These are phyloP conservation scores for Salvia sclarea DNA, from an alignment of 305 asterid genomes.

Conservation along the genomic window DNA sequence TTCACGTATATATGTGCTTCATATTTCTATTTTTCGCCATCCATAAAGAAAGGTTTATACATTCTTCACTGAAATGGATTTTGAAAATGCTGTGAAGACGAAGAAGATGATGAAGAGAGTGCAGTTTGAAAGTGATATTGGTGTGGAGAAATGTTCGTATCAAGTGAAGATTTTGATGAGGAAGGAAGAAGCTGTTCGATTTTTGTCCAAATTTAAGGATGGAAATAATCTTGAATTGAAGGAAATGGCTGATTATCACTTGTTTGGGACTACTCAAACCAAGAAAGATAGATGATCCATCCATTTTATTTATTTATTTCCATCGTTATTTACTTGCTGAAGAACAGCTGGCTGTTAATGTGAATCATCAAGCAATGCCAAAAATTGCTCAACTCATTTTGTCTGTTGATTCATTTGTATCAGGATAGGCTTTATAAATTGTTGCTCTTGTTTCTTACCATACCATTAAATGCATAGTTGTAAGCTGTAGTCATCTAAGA, in stretches of 20 bases:
- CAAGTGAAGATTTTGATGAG: conserved; percentile 30
- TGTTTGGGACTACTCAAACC: neutral
- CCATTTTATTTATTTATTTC: too few relatives aligned
- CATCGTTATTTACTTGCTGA: too few relatives aligned
- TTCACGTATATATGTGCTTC: too few relatives aligned
- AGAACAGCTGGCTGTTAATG: too few relatives aligned
- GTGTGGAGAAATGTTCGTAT: neutral
- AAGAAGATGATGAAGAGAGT: conserved; percentile 15
- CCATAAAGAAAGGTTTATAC: neutral
- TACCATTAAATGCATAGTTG: too few relatives aligned
- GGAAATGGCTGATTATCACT: conserved; percentile 25
- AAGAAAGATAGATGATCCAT: neutral
- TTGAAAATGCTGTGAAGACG: neutral
- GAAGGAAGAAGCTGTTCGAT: conserved; percentile 30
- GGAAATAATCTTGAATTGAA: conserved; percentile 24
- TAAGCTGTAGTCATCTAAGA: too few relatives aligned
- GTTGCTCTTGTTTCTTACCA: too few relatives aligned
- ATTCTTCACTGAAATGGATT: neutral
- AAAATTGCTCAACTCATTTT: too few relatives aligned
- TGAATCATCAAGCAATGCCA: too few relatives aligned
- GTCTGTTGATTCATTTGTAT: too few relatives aligned
- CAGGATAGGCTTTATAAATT: too few relatives aligned
- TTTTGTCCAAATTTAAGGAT: conserved; percentile 27
- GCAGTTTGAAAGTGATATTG: neutral
- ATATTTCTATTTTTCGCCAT: too few relatives aligned